Evolutionary conservation across 192 early-diverging fungal species (phyloP), one percentile per base, ranked within the genome.

Genomic region (Coemansia sp.): DNA sequence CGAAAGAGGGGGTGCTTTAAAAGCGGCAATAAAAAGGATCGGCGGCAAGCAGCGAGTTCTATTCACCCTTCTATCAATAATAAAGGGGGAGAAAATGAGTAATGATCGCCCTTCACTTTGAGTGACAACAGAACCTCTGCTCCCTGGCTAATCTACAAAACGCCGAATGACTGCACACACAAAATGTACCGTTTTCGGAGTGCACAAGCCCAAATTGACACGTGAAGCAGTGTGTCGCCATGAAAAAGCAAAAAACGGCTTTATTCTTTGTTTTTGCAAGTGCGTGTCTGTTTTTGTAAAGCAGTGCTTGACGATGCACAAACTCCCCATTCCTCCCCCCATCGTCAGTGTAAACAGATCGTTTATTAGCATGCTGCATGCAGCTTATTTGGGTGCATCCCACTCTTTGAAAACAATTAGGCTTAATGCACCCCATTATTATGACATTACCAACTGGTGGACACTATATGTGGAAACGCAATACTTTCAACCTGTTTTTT

Each of bases 71-170:
- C 47, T 49, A 49, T 21, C 47, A 49, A 49, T 17, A 6, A 49
- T 21, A 42, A 42, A 16, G 14, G 47, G 19, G 19, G 19, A 16
- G 40, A 4, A 16, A 42, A 42, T 5, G 19, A 49, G n/a, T 9
- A 19, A 49, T 19, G 47, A 49, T 49, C 47, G 47, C 47, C 47
- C 47, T 49, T 49, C 47, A 49, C 47, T 49, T 8, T 47, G 44
- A 49, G n/a, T 8, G 47, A 19, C 19, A 19, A 49, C 19, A 9
- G n/a, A 21, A 19, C 19, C 47, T n/a, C 19, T 21, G 23, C 47
- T 49, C 5, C 43, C 47, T 49, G 47, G 19, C n/a, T n/a, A 49
- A 49, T 49, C n/a, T 19, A 19, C 47, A 49, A 49, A 19, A 26
- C 23, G 23, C 23, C 23, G 40, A 23, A 49, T 49, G 47, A 49